Base-by-base conservation (phyloP, 306 rosid species). In the Malus asiatica region DNA sequence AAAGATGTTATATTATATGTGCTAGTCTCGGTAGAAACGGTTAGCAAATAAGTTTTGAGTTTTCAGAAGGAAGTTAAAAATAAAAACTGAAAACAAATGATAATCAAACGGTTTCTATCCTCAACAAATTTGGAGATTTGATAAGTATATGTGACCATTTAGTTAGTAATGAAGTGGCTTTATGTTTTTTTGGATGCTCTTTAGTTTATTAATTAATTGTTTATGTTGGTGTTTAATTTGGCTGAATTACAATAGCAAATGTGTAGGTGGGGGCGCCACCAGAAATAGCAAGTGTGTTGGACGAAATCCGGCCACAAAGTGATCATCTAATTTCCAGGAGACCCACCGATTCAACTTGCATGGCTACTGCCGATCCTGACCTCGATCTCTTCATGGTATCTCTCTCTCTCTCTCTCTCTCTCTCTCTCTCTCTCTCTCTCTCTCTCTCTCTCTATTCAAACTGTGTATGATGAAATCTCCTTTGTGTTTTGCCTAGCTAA, bases 321-420 rank as follows among this genome's bases (percentile, higher is more conserved):
- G 75, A 67, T 20, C 72, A 52, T 18, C 46, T 62, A 62, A 62
- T 81, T 19, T 59, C 76, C 60, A 73, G 76, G 74, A 71, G 82
- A 77, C 69, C 73, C 53, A 13, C 72, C 35, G 79, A 35, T 77
- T 77, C 79, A 29, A n/a, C 74, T 74, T 69, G 77, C 80, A 68
- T 83, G 51, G 84, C 64, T 9, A 59, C 78, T 71, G 72, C 87
- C 61, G 93, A 93, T 86, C 96, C 90, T 29, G 97, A 93, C 73
- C 97, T 93, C 46, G 93, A 93, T 64, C 72, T 73, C 5, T 93
- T 93, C 88, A 93, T 93, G 97, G 97, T 92, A 45, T 78, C 48
- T 76, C 62, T 67, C 42, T 71, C 19, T 14, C n/a, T n/a, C n/a
- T n/a, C n/a, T n/a, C n/a, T n/a, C n/a, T n/a, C n/a, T n/a, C n/a